Base-by-base conservation (phyloP, 1,284 basidiomycete genomes). In the Boletus sp. region DNA sequence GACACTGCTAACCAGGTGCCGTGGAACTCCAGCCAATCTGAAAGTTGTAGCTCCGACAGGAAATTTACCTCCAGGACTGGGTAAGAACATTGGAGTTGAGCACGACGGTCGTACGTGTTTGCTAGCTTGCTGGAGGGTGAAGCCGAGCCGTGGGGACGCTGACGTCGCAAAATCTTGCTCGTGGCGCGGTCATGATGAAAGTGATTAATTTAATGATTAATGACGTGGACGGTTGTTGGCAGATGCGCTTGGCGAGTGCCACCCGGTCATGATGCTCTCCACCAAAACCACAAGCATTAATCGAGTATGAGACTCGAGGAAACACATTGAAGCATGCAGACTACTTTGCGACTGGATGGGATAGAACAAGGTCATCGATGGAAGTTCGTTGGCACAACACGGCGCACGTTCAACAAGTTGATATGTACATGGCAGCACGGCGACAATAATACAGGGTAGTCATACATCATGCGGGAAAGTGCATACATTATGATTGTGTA, bases 21-120 rank as follows among this genome's bases (percentile, higher is more conserved):
- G 51, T 32, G 69, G 67, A 32, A 77, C 66, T n/a, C n/a, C n/a
- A 37, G 74, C 67, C 16, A 72, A 61, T 20, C 66, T 69, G 53
- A 82, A 80, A 4, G 76, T 78, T 4, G 74, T 77, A 16, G 76
- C 68, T 13, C 79, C 81, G 13, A 84, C 81, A 14, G 72, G 65
- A 61, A 74, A 79, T 14, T 60, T 69, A 14, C 77, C 78, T 49
- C 58, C 55, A n/a, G 69, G 55, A 22, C 57, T 55, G 27, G 74
- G 70, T 29, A 81, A 69, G 52, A 68, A 74, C 46, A 76, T 64
- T 62, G 26, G 33, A 32, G 22, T 29, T 13, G 32, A 44, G 30
- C 16, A 27, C 25, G 17, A 13, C 25, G 32, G 19, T 8, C 2
- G 16, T 30, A 10, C 6, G 27, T 41, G 17, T n/a, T 41, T 6